A percentile compares a stretch with the other conserved stretches of the same genome.
Evolutionary conservation across 345 rosid genomes (phyloP).

Genomic region (Nephelium lappaceum): DNA sequence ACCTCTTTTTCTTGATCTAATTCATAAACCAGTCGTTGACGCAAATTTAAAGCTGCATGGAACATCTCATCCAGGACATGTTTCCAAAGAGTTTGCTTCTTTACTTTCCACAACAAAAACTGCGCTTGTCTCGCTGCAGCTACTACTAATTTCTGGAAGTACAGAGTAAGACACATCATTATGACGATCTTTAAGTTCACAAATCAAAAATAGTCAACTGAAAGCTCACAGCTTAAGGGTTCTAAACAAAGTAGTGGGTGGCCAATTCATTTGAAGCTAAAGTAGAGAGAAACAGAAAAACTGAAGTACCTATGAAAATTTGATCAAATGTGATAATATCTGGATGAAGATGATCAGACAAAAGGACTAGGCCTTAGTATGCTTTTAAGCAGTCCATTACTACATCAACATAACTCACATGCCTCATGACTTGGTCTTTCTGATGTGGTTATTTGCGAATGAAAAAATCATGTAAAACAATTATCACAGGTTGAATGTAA

Average conservation of each 20-base stretch:
- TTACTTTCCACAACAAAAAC: constrained; percentile 78
- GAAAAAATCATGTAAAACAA: too few species aligned
- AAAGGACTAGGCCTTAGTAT: too few species aligned
- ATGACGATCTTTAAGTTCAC: constrained; percentile 1
- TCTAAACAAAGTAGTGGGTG: too few species aligned
- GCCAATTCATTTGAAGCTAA: background rate
- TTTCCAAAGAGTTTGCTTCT: constrained; percentile 45
- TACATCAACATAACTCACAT: background rate
- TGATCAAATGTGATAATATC: too few species aligned
- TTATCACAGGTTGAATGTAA: too few species aligned
- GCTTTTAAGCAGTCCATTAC: too few species aligned
- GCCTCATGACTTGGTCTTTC: background rate
- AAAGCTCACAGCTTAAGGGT: background rate
- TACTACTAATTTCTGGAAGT: constrained; percentile 60
- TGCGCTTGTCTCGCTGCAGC: constrained; percentile 33
- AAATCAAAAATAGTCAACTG: background rate
- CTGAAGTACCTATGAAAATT: too few species aligned
- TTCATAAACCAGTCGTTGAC: constrained; percentile 57
- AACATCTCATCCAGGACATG: constrained; percentile 77
- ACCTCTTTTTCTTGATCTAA: constrained; percentile 71
- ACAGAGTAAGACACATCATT: background rate
- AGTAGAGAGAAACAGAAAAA: too few species aligned
- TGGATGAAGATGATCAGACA: background rate
- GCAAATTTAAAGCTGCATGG: constrained; percentile 80
- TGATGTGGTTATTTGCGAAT: background rate